Percentiles rank a stretch among this genome's conserved stretches.
phyloP scores from a whole-genome alignment of 768 basidiomycete species.

The Tephrocybe sp. region DNA sequence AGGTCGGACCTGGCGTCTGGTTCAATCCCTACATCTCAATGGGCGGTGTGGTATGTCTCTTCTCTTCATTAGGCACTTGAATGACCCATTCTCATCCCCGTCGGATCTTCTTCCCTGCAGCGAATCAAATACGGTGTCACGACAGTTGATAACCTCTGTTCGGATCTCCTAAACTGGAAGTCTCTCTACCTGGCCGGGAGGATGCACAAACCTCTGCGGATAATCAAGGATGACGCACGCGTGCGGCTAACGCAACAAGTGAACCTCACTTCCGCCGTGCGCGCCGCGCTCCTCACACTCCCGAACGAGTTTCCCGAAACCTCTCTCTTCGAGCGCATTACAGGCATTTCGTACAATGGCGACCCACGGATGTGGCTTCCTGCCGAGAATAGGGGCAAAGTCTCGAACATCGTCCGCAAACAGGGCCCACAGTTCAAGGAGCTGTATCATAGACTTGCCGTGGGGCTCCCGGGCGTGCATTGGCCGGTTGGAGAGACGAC shows the following conservation, averaged over 20 bases:
- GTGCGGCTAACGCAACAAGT: slow-evolving; percentile 91
- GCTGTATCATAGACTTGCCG: slow-evolving; percentile 79
- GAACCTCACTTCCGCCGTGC: slow-evolving; percentile 88
- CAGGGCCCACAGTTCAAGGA: slow-evolving; percentile 85
- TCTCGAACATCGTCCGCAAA: slow-evolving; percentile 87
- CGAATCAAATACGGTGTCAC: slow-evolving; percentile 97
- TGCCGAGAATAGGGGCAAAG: slow-evolving; percentile 92
- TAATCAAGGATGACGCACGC: slow-evolving; percentile 90
- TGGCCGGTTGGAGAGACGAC: slow-evolving; percentile 53
- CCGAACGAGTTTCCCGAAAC: slow-evolving; percentile 81
- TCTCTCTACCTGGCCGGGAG: slow-evolving; percentile 92
- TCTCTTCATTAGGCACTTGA: slow-evolving; percentile 7
- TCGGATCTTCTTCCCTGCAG: slow-evolving; percentile 35
- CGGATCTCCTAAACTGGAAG: slow-evolving; percentile 91
- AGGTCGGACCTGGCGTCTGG: slow-evolving; percentile 85
- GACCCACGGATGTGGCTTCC: slow-evolving; percentile 95
- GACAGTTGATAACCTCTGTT: slow-evolving; percentile 84
- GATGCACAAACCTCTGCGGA: slow-evolving; percentile 96
- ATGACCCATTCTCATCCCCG: not conserved
- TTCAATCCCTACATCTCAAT: slow-evolving; percentile 91
- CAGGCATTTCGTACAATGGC: slow-evolving; percentile 83
- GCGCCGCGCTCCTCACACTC: slow-evolving; percentile 85
- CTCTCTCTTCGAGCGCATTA: slow-evolving; percentile 82
- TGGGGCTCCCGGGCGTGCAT: slow-evolving; percentile 77
- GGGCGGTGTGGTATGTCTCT: slow-evolving; percentile 71